phyloP scores from a whole-genome alignment of 2,329 filamentous ascomycete genomes.

The Aspergillus hiratsukae region DNA sequence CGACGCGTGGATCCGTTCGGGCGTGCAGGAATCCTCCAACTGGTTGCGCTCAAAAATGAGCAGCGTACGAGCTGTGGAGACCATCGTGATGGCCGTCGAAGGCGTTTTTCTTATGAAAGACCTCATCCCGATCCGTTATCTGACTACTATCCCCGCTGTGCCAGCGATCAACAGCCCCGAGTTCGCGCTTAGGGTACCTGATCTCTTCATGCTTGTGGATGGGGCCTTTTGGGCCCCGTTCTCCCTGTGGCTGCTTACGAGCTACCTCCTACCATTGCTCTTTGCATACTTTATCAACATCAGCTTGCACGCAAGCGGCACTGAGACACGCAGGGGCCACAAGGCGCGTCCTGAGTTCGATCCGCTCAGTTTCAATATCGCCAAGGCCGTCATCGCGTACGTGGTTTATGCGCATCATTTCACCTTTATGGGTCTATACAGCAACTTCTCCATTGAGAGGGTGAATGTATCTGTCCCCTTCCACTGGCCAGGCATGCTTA shows the following conservation, averaged over 20 bases:
- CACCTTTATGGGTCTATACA: slow-evolving; percentile 36
- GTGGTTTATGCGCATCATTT: slow-evolving; percentile 64
- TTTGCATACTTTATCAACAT: slow-evolving; percentile 90
- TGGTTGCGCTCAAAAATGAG: slow-evolving; percentile 66
- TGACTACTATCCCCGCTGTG: slow-evolving; percentile 67
- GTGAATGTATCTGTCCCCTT: slow-evolving; percentile 39
- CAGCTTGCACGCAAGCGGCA: slow-evolving; percentile 46
- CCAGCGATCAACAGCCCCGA: slow-evolving; percentile 52
- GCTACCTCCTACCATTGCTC: slow-evolving; percentile 63
- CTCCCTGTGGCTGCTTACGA: slow-evolving; percentile 70
- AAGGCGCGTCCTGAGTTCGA: slow-evolving; percentile 53
- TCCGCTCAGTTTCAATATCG: slow-evolving; percentile 83
- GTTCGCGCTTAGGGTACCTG: slow-evolving; percentile 65
- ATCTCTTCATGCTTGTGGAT: slow-evolving; percentile 74
- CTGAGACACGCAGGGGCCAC: slow-evolving; percentile 21
- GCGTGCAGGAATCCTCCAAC: slow-evolving; percentile 47
- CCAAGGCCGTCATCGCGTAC: slow-evolving; percentile 77
- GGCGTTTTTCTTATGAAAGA: slow-evolving; percentile 64
- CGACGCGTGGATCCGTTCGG: slow-evolving; percentile 32
- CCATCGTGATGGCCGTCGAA: slow-evolving; percentile 65
- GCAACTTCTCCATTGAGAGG: slow-evolving; percentile 29
- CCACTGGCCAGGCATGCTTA: slow-evolving; percentile 36
- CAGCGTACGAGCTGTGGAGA: slow-evolving; percentile 64
- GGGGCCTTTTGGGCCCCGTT: slow-evolving; percentile 79
- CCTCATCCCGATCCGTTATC: slow-evolving; percentile 66